A percentile compares a stretch with the other conserved stretches of the same genome.
These are phyloP conservation scores for Irpex sp. DNA, from an alignment of 1,284 basidiomycete species.

Conservation along the genomic window DNA sequence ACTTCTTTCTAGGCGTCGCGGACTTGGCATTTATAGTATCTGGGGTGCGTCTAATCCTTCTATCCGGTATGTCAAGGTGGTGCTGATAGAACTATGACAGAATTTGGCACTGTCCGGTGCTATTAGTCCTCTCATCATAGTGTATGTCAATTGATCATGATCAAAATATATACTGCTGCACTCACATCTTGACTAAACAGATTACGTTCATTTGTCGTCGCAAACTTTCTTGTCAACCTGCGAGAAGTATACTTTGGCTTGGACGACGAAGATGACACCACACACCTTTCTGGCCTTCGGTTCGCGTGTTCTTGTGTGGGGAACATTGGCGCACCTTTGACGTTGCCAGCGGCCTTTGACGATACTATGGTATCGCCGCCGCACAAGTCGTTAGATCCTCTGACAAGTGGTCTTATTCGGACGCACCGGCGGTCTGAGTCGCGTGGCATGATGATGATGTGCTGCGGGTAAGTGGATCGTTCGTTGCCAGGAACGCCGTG, in stretches of 20 bases:
- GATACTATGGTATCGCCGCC: neutral
- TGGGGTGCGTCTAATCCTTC: neutral
- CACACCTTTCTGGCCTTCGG: neutral
- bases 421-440: neutral
- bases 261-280: neutral
- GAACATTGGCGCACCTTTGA: neutral
- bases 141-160: neutral
- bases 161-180: neutral
- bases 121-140: neutral
- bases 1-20: neutral
- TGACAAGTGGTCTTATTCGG: neutral
- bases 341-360: neutral
- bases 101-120: neutral
- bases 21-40: neutral
- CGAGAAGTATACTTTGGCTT: neutral
- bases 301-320: neutral
- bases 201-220: neutral
- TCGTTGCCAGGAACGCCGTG: neutral
- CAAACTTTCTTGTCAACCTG: neutral
- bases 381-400: neutral
- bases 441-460: neutral
- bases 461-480: neutral
- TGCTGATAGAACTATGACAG: neutral
- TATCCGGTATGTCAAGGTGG: neutral
- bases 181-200: neutral